Evolutionary conservation across 2,329 filamentous ascomycete species (phyloP), one percentile per base, ranked within the genome.

Genomic region (Cercospora sp.): DNA sequence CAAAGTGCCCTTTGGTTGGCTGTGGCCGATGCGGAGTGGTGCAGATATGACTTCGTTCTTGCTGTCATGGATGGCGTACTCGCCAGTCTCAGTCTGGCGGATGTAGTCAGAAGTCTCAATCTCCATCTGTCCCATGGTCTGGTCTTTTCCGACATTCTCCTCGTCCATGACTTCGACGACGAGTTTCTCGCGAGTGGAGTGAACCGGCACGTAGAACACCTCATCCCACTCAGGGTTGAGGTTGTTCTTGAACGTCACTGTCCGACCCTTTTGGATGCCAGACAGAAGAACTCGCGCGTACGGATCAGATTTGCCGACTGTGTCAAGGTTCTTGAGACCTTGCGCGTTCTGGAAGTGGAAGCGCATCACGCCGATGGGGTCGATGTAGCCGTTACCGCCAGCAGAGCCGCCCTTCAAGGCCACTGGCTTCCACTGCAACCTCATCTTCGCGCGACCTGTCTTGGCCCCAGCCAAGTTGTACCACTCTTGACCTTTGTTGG

Each of bases 141-240:
- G 90, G 79, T 99, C 95, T 78, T 93, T 95, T 75, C 92, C 92
- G 76, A 98, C 86, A 73, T 89, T 94, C 80, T 99, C 95, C 69
- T 95, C 89, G 75, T 99, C 95, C 94, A 99, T 97, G 72, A 98
- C 93, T 79, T 99, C 95, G 18, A 99, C 82, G 0, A 89, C 89
- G 31, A 99, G 83, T 76, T 91, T 93, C 78, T 99, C 95, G 33
- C 92, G 90, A 13, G 87, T 75, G 6, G 90, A 93, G 78, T 97
- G 94, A 66, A 99, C 87, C 1, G 96, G 94, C 0, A 99, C 86
- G 77, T 99, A 99, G 23, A 97, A 87, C 26, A 99, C 89, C 80
- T 99, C 95, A 75, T 99, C 93, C 90, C 92, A 99, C 63, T 95
- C 91, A 1, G 95, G 95, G 77, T 96, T 93, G 67, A 99, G 87